Conservation (phyloP, 345 rosid genomes). For the Conringia planisiliqua region DNA sequence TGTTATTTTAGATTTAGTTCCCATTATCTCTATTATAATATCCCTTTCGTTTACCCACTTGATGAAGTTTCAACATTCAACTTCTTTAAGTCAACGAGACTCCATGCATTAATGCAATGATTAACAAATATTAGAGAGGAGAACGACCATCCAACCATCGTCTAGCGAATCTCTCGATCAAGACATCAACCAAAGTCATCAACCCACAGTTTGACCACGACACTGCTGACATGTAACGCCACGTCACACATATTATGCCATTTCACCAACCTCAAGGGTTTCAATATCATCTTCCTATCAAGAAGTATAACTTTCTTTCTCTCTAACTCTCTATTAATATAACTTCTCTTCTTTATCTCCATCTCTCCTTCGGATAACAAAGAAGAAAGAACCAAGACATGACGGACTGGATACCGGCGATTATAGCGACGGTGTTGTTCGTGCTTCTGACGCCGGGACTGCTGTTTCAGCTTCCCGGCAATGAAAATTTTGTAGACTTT, state of each 20-base stretch:
- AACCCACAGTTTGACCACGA: constrained; percentile 3
- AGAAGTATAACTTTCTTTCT: not conserved
- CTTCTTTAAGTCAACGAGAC: not conserved
- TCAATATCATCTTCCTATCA: not conserved
- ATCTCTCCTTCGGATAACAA: not conserved
- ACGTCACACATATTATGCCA: constrained; percentile 1
- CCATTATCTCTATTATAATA: not conserved
- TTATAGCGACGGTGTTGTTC: constrained; percentile 18
- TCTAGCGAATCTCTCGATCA: constrained; percentile 10
- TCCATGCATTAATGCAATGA: not conserved
- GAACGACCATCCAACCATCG: constrained; percentile 18
- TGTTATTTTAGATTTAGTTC: not conserved
- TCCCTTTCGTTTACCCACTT: not conserved
- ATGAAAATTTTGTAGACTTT: constrained; percentile 13
- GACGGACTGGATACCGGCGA: not conserved
- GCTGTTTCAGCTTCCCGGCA: constrained; percentile 28
- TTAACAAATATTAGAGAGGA: not conserved
- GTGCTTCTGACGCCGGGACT: constrained; percentile 22
- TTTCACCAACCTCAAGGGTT: constrained; percentile 12
- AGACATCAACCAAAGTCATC: not conserved
- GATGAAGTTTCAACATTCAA: not conserved
- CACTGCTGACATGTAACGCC: not conserved
- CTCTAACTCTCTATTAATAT: not conserved
- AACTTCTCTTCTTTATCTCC: not conserved
- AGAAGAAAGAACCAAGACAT: not conserved